A percentile compares a stretch with the other conserved stretches of the same genome.
Evolutionary conservation across 768 basidiomycete genomes (phyloP).

Genomic region (Lactarius akahatsu): DNA sequence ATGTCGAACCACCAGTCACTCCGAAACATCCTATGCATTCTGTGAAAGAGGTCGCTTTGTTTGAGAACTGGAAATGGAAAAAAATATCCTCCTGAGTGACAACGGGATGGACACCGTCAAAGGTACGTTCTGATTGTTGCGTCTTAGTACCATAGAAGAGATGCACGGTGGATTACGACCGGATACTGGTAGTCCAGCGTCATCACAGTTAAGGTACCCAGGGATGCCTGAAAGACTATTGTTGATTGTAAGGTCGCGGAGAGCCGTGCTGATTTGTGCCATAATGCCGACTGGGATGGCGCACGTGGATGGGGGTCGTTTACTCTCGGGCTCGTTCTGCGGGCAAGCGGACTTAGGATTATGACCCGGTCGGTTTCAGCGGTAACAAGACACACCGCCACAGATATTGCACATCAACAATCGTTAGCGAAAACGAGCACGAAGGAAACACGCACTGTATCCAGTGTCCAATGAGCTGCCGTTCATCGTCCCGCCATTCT

Average conservation of each 20-base stretch:
- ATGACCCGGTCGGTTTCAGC: neutral
- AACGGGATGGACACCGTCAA: constrained; percentile 70
- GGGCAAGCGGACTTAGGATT: no score
- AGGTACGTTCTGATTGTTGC: constrained; percentile 53
- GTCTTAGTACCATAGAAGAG: no score
- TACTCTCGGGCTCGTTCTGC: constrained; percentile 56
- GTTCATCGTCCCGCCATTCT: constrained; percentile 47
- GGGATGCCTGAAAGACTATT: no score
- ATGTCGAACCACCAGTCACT: constrained; percentile 77
- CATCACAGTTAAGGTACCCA: no score
- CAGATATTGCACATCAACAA: constrained; percentile 47
- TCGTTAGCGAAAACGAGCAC: neutral
- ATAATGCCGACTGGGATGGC: constrained; percentile 53
- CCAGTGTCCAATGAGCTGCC: no score
- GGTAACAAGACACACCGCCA: constrained; percentile 40
- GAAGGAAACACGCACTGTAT: constrained; percentile 38
- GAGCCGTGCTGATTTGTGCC: constrained; percentile 39
- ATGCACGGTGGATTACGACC: no score
- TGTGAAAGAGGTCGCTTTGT: no score
- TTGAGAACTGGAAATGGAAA: no score
- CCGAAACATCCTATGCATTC: constrained; percentile 50
- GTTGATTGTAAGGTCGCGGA: no score
- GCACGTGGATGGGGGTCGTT: constrained; percentile 67
- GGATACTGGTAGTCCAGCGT: no score
- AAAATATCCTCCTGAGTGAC: constrained; percentile 50